Evolutionary conservation across 2,329 filamentous ascomycete genomes (phyloP).

Genomic region (Trichoderma lentiforme): DNA sequence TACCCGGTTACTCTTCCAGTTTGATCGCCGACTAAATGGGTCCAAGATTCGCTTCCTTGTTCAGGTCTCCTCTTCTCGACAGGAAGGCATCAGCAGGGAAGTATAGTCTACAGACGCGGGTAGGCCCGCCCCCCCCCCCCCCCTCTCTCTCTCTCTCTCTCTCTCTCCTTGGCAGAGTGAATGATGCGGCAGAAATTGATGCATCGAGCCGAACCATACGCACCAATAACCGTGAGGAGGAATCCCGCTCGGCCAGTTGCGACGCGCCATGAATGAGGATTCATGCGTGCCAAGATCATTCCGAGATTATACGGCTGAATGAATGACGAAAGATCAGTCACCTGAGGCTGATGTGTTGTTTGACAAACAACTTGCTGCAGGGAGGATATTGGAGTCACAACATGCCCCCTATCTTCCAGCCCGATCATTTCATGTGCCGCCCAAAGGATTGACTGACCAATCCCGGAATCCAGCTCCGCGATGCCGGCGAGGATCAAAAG

Average conservation of each 20-base stretch:
- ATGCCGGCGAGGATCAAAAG: background rate
- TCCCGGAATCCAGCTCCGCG: background rate
- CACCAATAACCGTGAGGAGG: background rate
- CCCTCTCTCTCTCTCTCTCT: background rate
- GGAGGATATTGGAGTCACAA: background rate
- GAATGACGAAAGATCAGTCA: background rate
- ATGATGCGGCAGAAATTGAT: background rate
- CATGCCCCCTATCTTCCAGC: background rate
- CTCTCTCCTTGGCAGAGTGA: background rate
- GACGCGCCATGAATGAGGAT: background rate
- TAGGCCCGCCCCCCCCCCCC: too few relatives aligned
- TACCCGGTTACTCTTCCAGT: background rate
- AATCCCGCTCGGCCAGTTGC: background rate
- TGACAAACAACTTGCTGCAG: background rate
- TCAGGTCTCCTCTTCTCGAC: background rate
- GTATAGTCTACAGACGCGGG: too few relatives aligned
- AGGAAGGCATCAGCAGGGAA: background rate
- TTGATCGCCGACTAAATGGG: background rate
- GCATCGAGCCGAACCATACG: background rate
- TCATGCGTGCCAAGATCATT: background rate
- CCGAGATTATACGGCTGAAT: background rate
- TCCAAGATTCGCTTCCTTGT: too few relatives aligned
- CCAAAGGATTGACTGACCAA: background rate
- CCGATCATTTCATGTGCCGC: background rate
- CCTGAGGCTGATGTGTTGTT: background rate